These are phyloP conservation scores for Withania somnifera DNA, from an alignment of 305 asterid genomes.

Conservation along the genomic window DNA sequence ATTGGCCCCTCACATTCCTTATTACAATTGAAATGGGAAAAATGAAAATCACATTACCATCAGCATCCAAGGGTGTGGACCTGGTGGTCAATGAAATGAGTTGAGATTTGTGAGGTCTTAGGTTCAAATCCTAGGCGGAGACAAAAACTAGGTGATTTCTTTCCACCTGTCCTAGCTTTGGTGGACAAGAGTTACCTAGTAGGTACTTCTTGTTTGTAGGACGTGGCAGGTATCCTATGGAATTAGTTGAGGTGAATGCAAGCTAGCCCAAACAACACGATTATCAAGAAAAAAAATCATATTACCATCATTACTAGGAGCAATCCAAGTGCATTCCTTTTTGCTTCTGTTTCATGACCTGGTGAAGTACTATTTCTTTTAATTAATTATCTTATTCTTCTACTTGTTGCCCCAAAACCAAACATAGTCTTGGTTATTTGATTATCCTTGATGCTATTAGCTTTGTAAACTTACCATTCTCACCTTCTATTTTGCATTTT, in stretches of 20 bases:
- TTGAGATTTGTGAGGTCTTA: too few relatives aligned
- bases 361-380: not conserved
- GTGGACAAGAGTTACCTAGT: too few relatives aligned
- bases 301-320: not conserved
- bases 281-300: too few relatives aligned
- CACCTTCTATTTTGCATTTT: not conserved
- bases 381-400: not conserved
- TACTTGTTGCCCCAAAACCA: not conserved
- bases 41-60: not conserved
- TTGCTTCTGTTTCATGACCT: not conserved
- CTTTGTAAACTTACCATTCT: not conserved
- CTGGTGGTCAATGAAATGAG: too few relatives aligned
- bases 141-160: too few relatives aligned
- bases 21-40: not conserved
- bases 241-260: too few relatives aligned
- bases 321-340: not conserved
- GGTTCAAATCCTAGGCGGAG: too few relatives aligned
- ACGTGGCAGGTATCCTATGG: too few relatives aligned
- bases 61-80: too few relatives aligned
- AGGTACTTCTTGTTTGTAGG: too few relatives aligned
- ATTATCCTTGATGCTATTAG: not conserved
- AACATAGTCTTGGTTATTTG: not conserved
- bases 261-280: too few relatives aligned
- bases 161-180: too few relatives aligned
- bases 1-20: not conserved